A percentile compares a stretch with the other conserved stretches of the same genome.
Evolutionary conservation across 306 rosid species (phyloP).

Genomic region (Lathyrus sativus): DNA sequence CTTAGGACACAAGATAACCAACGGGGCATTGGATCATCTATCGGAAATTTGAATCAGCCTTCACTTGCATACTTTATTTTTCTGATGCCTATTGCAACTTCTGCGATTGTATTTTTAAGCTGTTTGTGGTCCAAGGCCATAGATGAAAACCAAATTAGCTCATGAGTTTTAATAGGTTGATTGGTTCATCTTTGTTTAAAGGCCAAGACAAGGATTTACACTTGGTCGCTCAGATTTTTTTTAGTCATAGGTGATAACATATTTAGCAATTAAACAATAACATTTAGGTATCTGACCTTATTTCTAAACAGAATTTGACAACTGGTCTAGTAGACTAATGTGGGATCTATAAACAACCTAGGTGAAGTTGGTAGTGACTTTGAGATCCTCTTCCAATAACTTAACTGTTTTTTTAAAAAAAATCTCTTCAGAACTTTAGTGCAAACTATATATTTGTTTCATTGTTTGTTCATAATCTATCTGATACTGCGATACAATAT

Average conservation of each 20-base stretch:
- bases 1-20: slow-evolving; percentile 18
- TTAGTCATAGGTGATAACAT: slow-evolving; percentile 16
- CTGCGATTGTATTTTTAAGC: slow-evolving; percentile 15
- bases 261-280: slow-evolving; percentile 16
- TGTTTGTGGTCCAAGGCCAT: slow-evolving; percentile 6
- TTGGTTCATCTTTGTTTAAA: slow-evolving; percentile 26
- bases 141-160: slow-evolving; percentile 25
- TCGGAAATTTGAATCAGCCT: slow-evolving; percentile 33
- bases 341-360: slow-evolving; percentile 32
- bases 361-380: slow-evolving; percentile 11
- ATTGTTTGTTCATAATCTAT: slow-evolving; percentile 23
- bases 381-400: slow-evolving; percentile 1
- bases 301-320: slow-evolving; percentile 15
- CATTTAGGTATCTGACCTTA: neutral
- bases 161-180: slow-evolving; percentile 18
- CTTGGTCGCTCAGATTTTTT: neutral
- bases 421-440: too few relatives aligned
- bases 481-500: neutral
- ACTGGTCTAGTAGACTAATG: slow-evolving; percentile 5
- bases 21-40: neutral
- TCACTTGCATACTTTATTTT: slow-evolving; percentile 26
- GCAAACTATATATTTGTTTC: neutral
- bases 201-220: slow-evolving; percentile 13
- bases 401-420: neutral
- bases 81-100: slow-evolving; percentile 1